A percentile compares a stretch with the other conserved stretches of the same genome.
Evolutionary conservation across 169 alveolate species (phyloP).

Genomic region (Theileria equi): DNA sequence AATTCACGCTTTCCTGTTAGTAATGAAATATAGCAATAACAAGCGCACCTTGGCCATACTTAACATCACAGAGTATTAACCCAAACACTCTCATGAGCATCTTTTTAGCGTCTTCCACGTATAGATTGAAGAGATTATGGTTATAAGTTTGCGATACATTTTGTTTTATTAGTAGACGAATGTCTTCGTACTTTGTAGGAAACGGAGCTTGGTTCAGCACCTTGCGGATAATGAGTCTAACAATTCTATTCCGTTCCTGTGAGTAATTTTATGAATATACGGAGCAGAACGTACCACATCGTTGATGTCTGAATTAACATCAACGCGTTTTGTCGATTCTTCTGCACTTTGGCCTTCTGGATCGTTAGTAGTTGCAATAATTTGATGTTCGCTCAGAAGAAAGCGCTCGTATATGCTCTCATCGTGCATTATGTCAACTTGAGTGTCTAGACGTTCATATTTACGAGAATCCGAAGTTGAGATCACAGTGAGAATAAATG

Average conservation of each 20-base stretch:
- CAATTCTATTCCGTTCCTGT: conserved; percentile 46
- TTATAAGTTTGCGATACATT: conserved; percentile 13
- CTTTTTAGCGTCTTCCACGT: conserved; percentile 45
- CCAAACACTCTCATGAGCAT: conserved; percentile 24
- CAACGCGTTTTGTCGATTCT: not conserved
- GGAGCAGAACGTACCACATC: not conserved
- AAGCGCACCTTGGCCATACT: conserved; percentile 12
- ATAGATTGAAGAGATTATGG: conserved; percentile 5
- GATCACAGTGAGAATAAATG: too few species aligned
- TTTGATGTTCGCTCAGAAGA: conserved; percentile 48
- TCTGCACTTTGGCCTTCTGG: not conserved
- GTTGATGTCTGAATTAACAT: not conserved
- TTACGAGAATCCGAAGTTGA: too few species aligned
- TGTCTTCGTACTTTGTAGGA: conserved; percentile 45
- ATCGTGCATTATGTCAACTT: too few species aligned
- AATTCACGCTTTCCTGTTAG: conserved; percentile 39
- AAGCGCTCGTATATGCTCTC: conserved; percentile 45
- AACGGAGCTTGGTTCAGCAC: conserved; percentile 51
- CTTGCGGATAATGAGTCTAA: conserved; percentile 26
- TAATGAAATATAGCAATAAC: not conserved
- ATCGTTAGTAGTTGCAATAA: not conserved
- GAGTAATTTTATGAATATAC: too few species aligned
- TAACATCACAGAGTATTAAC: conserved; percentile 41
- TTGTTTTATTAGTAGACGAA: conserved; percentile 30
- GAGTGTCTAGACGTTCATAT: too few species aligned